Base-by-base conservation (phyloP, 163 green algal genomes). In the Dunaliella salina region DNA sequence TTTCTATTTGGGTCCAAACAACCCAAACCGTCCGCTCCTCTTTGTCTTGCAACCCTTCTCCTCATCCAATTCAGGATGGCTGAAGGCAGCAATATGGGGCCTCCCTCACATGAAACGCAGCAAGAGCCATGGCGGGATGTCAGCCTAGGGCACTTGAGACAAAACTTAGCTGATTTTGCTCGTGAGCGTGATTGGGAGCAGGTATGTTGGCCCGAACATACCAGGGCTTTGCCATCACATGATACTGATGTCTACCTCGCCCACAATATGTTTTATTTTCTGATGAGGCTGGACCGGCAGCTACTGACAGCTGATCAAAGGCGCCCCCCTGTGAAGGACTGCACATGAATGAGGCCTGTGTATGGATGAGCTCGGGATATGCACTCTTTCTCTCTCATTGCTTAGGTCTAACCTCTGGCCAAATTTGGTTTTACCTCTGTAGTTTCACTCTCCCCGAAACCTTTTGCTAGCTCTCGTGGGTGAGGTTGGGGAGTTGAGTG, bases 361-460 rank as follows among this genome's bases (percentile, higher is more conserved):
- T n/a, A n/a, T n/a, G n/a, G n/a, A n/a, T n/a, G n/a, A n/a, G n/a
- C 22, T 30, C 24, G 4, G 22, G 1, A 75, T 5, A 29, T 75
- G 63, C 22, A 29, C 24, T 26, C 24, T 29, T 75, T 12, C 63
- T 12, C 24, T 26, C 20, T 5, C 63, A 75, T 26, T 75, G 63
- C 63, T 75, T 75, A 1, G 24, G 20, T 15, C 57, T 69, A 18
- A 69, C 57, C 57, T 69, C 15, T 69, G 57, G 57, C 18, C 57
- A 26, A 15, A 26, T 15, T 69, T 69, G 57, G 15, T 75, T 8
- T 15, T 75, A 29, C 63, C 24, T 26, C 63, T 30, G 22, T 75
- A 95, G 84, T 98, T 94, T 84, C 95, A 98, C 87, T 93, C 91
- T 0, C 95, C 95, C 0, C 84, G 95, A 25, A 98, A 98, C 88